Percentiles rank a stretch among this genome's conserved stretches.
Conservation (phyloP, 176 grass and related monocot genomes). For the Oryza meridionalis region DNA sequence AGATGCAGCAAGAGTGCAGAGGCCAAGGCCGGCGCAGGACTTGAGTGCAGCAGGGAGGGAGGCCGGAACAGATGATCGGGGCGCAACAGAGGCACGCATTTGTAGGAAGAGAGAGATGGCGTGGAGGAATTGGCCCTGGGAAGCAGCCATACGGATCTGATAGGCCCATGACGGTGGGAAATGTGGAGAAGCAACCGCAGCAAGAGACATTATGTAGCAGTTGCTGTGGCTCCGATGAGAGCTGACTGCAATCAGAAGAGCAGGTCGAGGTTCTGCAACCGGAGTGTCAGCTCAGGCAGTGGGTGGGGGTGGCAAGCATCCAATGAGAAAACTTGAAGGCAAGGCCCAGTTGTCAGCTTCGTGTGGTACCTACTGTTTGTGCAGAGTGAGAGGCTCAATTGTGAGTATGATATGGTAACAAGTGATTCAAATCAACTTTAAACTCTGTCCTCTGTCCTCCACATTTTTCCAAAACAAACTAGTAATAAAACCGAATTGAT, state of each 20-base stretch:
- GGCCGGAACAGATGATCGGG: constrained; percentile 36
- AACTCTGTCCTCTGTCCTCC: no score
- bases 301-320: background rate
- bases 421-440: no score
- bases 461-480: no score
- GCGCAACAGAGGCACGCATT: constrained; percentile 45
- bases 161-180: constrained; percentile 45
- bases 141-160: constrained; percentile 50
- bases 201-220: constrained; percentile 14
- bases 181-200: constrained; percentile 11
- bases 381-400: no score
- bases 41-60: constrained; percentile 67
- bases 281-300: background rate
- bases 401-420: no score
- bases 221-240: background rate
- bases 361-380: background rate
- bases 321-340: background rate
- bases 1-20: constrained; percentile 44
- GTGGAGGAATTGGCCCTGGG: constrained; percentile 51
- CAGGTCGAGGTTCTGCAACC: background rate
- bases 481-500: no score
- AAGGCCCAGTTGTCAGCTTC: background rate
- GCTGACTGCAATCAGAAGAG: background rate
- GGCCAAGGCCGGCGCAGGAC: constrained; percentile 51
- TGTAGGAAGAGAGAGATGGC: constrained; percentile 57